Percentiles rank a stretch among this genome's conserved stretches.
phyloP scores from a whole-genome alignment of 306 rosid species.

The Carpinus viminea region DNA sequence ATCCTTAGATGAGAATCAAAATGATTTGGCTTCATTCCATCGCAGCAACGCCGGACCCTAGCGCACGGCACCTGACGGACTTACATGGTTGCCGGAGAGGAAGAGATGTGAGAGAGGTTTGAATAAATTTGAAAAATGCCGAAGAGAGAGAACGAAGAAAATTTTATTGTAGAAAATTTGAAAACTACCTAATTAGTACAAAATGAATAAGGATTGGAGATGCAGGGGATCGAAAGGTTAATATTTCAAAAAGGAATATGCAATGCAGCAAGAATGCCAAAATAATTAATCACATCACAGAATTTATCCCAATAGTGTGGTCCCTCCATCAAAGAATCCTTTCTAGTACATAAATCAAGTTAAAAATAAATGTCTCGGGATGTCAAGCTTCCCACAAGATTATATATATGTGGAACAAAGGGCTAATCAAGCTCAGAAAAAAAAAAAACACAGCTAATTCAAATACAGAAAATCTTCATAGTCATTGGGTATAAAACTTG shows the following conservation, averaged over 20 bases:
- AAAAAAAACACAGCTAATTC: background rate
- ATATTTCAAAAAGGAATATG: background rate
- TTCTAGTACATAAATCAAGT: background rate
- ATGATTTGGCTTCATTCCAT: too few relatives aligned
- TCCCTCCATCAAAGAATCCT: background rate
- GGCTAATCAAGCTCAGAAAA: background rate
- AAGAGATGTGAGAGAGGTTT: too few relatives aligned
- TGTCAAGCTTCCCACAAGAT: background rate
- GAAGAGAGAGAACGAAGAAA: too few relatives aligned
- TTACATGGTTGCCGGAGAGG: too few relatives aligned
- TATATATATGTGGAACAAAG: background rate
- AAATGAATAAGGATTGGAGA: too few relatives aligned
- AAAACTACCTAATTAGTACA: too few relatives aligned
- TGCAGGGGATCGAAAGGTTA: too few relatives aligned
- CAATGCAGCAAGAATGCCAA: background rate
- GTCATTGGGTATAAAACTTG: background rate
- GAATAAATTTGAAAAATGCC: too few relatives aligned
- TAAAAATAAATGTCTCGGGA: background rate
- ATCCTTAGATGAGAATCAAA: too few relatives aligned
- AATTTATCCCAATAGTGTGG: background rate
- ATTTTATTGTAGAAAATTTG: too few relatives aligned
- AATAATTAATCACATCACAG: background rate
- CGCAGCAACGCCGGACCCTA: too few relatives aligned
- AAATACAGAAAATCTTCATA: background rate
- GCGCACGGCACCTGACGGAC: too few relatives aligned